Percentiles rank a stretch among this genome's conserved stretches.
phyloP scores from a whole-genome alignment of 805 yeast species.

The Ogataea paraovalis region DNA sequence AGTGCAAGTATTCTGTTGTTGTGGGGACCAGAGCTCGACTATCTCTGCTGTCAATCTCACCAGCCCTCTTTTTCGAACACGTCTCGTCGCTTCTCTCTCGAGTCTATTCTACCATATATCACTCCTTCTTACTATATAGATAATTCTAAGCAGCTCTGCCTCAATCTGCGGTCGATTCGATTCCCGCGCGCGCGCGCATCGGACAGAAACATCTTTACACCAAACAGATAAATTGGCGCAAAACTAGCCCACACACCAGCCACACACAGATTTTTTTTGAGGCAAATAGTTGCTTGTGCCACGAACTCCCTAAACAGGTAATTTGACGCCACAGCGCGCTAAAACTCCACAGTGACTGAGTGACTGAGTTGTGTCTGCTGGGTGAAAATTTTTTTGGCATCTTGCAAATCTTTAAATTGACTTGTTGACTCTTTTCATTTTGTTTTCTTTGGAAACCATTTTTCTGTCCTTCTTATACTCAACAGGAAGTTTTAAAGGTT shows the following conservation, averaged over 20 bases:
- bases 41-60: neutral
- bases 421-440: neutral
- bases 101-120: too few species aligned
- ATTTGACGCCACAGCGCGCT: slow-evolving; percentile 2
- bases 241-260: too few species aligned
- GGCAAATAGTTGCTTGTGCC: neutral
- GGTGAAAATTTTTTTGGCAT: slow-evolving; percentile 1
- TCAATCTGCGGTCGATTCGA: too few species aligned
- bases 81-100: too few species aligned
- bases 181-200: too few species aligned
- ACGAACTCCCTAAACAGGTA: neutral
- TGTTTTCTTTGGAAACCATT: neutral
- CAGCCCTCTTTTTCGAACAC: neutral
- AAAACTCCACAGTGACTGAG: neutral
- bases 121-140: neutral
- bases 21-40: too few species aligned
- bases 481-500: too few species aligned
- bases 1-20: too few species aligned
- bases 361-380: neutral
- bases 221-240: too few species aligned
- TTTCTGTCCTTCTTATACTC: neutral
- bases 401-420: neutral
- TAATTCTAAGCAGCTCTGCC: too few species aligned
- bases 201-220: too few species aligned
- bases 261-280: too few species aligned